A percentile compares a stretch with the other conserved stretches of the same genome.
These are phyloP conservation scores for Conticribra guillardii DNA, from an alignment of 108 stramenopile species.

Conservation along the genomic window DNA sequence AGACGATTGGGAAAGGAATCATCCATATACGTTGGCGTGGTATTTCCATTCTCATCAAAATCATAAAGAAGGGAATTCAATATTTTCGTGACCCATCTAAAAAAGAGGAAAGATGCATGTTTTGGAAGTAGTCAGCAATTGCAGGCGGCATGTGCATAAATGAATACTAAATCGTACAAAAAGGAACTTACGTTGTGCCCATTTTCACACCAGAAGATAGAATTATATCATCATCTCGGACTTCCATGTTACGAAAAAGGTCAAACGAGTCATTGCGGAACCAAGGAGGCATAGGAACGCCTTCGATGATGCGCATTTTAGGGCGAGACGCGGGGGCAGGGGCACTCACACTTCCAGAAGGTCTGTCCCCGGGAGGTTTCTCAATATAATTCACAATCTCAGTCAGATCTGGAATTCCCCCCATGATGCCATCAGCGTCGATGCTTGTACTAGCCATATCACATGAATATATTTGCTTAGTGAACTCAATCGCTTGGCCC, in stretches of 20 bases:
- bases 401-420: conserved; percentile 3
- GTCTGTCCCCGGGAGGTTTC: conserved; percentile 2
- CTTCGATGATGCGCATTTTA: background rate
- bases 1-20: background rate
- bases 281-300: conserved; percentile 12
- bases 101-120: too few species aligned
- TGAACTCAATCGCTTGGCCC: background rate
- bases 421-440: background rate
- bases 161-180: too few species aligned
- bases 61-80: conserved; percentile 10
- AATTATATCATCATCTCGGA: conserved; percentile 22
- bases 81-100: conserved; percentile 21
- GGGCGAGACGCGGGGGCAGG: background rate
- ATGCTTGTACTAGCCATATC: background rate
- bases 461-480: background rate
- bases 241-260: conserved; percentile 7
- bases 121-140: too few species aligned
- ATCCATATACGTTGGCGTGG: conserved; percentile 6
- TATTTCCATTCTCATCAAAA: conserved; percentile 22
- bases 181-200: background rate
- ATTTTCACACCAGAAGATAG: conserved; percentile 6
- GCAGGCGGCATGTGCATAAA: too few species aligned
- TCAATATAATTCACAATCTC: conserved; percentile 6
- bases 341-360: background rate
- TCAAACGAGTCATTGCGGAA: conserved; percentile 9